These are phyloP conservation scores for Neurospora sp. DNA, from an alignment of 495 filamentous ascomycete species.

Conservation along the genomic window DNA sequence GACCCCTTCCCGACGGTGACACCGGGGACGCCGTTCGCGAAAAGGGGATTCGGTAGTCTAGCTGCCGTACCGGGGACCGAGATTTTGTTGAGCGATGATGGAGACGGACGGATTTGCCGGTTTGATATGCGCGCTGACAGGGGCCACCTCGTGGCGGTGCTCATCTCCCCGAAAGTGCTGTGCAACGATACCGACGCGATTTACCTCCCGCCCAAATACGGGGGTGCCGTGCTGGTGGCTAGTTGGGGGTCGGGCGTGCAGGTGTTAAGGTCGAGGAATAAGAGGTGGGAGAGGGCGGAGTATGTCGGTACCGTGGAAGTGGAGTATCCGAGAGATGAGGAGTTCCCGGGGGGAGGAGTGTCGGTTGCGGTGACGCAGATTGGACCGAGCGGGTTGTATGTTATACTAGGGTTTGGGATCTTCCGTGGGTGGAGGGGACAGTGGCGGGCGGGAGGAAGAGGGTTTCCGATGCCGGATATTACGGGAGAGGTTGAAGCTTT, in stretches of 20 bases:
- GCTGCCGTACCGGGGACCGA: constrained; percentile 8
- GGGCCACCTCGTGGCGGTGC: constrained; percentile 16
- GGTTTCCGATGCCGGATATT: constrained; percentile 23
- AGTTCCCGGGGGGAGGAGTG: constrained; percentile 2
- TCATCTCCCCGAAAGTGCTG: constrained; percentile 6
- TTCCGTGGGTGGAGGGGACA: constrained; percentile 12
- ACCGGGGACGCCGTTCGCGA: constrained; percentile 15
- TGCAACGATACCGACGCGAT: constrained; percentile 22
- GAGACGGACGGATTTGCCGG: constrained; percentile 18
- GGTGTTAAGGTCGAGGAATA: constrained; percentile 25
- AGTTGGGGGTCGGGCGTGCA: constrained; percentile 16
- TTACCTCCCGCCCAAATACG: constrained; percentile 26
- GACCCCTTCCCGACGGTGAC: constrained; percentile 7
- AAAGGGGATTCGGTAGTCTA: constrained; percentile 9
- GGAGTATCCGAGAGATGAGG: constrained; percentile 6
- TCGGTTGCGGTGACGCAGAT: constrained; percentile 10
- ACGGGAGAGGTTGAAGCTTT: constrained; percentile 15
- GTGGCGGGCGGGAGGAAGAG: constrained; percentile 15
- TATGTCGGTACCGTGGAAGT: constrained; percentile 20
- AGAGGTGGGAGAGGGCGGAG: constrained; percentile 26
- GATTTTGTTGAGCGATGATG: neutral
- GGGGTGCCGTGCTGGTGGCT: constrained; percentile 22
- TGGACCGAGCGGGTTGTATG: constrained; percentile 12
- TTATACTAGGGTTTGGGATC: constrained; percentile 17
- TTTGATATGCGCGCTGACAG: constrained; percentile 19